Conservation (phyloP, 306 rosid species). For the Cicer arietinum region DNA sequence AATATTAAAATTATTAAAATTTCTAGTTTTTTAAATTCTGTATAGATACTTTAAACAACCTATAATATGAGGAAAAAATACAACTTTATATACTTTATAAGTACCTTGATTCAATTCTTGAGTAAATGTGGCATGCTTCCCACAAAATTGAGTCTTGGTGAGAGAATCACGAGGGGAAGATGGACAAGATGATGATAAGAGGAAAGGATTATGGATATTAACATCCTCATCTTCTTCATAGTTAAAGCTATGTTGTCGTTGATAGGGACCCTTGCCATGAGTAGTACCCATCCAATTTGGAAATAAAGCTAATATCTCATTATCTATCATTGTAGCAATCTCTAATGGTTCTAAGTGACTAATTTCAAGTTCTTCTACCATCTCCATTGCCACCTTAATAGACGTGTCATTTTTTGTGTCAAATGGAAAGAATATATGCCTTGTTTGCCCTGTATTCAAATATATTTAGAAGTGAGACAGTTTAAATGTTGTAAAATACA, state of each 20-base stretch:
- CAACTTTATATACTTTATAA: no score
- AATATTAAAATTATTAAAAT: no score
- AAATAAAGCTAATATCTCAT: slow-evolving; percentile 64
- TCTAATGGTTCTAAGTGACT: slow-evolving; percentile 73
- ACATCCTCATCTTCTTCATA: slow-evolving; percentile 56
- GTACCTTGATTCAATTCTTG: slow-evolving; percentile 64
- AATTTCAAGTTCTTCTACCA: slow-evolving; percentile 88
- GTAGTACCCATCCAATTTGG: slow-evolving; percentile 58
- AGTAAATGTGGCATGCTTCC: slow-evolving; percentile 30
- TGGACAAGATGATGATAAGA: slow-evolving; percentile 51
- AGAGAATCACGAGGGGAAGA: slow-evolving; percentile 64
- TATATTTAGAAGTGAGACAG: not conserved
- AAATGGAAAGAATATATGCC: slow-evolving; percentile 75
- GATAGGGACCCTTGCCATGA: slow-evolving; percentile 40
- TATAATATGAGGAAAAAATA: no score
- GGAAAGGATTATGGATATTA: slow-evolving; percentile 54
- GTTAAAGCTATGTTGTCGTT: slow-evolving; percentile 63
- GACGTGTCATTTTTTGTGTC: slow-evolving; percentile 79
- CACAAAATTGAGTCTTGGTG: slow-evolving; percentile 38
- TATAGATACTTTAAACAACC: no score
- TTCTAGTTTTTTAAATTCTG: no score
- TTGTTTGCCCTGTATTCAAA: slow-evolving; percentile 55
- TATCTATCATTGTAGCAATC: slow-evolving; percentile 81
- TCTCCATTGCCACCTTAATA: slow-evolving; percentile 75
- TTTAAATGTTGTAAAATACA: not conserved